Evolutionary conservation across 768 basidiomycete species (phyloP), one percentile per base, ranked within the genome.

Genomic region (Kwoniella mangroviensis): DNA sequence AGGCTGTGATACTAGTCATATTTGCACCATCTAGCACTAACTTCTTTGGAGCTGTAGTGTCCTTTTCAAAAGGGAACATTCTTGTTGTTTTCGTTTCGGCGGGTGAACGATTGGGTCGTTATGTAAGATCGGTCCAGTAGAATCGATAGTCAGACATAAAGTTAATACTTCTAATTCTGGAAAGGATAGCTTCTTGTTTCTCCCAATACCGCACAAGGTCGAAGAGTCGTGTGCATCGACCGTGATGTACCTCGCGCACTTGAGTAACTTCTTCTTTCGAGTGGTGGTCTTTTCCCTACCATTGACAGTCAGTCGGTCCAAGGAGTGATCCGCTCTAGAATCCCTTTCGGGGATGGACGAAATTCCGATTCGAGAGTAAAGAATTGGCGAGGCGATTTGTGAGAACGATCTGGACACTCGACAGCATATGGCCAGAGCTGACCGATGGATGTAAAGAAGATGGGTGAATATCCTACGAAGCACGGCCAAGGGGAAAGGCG

Each of bases 341-440:
- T 62, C 61, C 11, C 43, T n/a, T 17, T 45, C 13, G 7, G 42
- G 61, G 41, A 45, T 7, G 24, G 26, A 13, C 12, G 61, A 21
- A n/a, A 62, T 24, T n/a, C 49, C 22, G 45, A 62, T 62, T 21
- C 43, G 42, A 22, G 28, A 21, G 41, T 62, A 62, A 3, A 62
- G 45, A 24, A 62, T 62, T 0, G 61, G 61, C 2, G 42, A 45
- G 43, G 45, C 61, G 42, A 62, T 51, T 15, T 21, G 9, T 9
- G 21, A 62, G 12, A 62, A 49, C 3, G 13, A 22, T 10, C 28
- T n/a, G 4, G 61, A 62, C 2, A 26, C 11, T 21, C 61, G 42
- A 49, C 61, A 62, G 45, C 61, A 62, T 17, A 26, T 28, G 0
- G 61, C 24, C 9, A 62, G 24, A 10, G 61, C n/a, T 49, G 43